Evolutionary conservation across 2,329 filamentous ascomycete species (phyloP).

Genomic region (Xylariaceae sp.): DNA sequence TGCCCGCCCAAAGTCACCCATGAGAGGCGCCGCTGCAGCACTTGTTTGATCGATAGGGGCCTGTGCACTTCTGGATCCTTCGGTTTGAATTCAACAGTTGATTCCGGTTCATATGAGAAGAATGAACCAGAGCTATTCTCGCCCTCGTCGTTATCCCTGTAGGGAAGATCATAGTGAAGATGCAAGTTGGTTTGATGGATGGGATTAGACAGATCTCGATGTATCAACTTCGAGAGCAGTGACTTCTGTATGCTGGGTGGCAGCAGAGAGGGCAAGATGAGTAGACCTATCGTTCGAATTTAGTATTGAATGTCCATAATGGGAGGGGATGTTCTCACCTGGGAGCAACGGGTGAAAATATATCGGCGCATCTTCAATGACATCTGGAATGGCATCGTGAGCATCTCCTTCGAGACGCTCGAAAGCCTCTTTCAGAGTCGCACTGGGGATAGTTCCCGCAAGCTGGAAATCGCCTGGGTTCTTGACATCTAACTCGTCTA

Average conservation of each 20-base stretch:
- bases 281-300: slow-evolving; percentile 55
- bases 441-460: slow-evolving; percentile 39
- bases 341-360: slow-evolving; percentile 63
- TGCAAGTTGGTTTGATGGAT: slow-evolving; percentile 86
- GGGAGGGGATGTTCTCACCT: slow-evolving; percentile 44
- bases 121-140: slow-evolving; percentile 41
- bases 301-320: neutral
- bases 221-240: slow-evolving; percentile 69
- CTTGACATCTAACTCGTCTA: slow-evolving; percentile 47
- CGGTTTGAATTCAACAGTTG: slow-evolving; percentile 55
- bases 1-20: slow-evolving; percentile 95
- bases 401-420: slow-evolving; percentile 35
- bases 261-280: slow-evolving; percentile 70
- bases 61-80: slow-evolving; percentile 71
- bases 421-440: slow-evolving; percentile 42
- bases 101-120: slow-evolving; percentile 46
- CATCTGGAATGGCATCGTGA: slow-evolving; percentile 27
- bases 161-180: slow-evolving; percentile 68
- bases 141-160: slow-evolving; percentile 35
- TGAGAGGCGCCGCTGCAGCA: slow-evolving; percentile 74
- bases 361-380: slow-evolving; percentile 41
- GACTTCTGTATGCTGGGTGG: slow-evolving; percentile 61
- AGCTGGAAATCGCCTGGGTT: slow-evolving; percentile 42
- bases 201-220: slow-evolving; percentile 68
- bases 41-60: slow-evolving; percentile 61